Base-by-base conservation (phyloP, 2,329 filamentous ascomycete species). In the Aspergillus tamarii region DNA sequence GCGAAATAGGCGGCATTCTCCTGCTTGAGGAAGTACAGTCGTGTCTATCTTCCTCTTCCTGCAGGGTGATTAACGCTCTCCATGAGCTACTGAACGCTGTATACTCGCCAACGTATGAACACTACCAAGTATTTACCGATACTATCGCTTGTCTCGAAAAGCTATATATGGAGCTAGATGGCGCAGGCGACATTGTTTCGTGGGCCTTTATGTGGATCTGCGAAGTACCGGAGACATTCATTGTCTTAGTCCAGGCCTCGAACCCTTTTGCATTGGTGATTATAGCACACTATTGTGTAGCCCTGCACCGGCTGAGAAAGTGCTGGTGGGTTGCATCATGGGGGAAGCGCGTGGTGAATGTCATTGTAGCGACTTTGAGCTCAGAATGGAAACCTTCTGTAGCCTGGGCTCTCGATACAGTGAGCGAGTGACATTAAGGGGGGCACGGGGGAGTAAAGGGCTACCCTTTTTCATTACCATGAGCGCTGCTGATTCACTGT, bases 261-360 rank as follows among this genome's bases (percentile, higher is more conserved):
- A 39, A 63, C 3, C 66, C 69, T 4, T 46, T 72, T 46, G 64
- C 69, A 2, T 53, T 72, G 41, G 69, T 71, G 9, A n/a, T 71
- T 1, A 57, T 68, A 32, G 70, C 69, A 4, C 68, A 72, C 55
- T 72, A 69, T 46, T 71, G 68, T 28, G 69, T 66, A 0, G 66
- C 69, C 34, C 39, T 72, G 6, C 64, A 70, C 14, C 11, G 64
- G 32, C 63, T 63, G 5, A 63, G 64, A 28, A 63, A 65, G 2
- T 69, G 70, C 43, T 67, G 65, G 60, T 71, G 64, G 53, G 48
- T 72, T 9, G 62, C 62, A 10, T n/a, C 41, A 6, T 71, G 70
- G 70, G 67, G 69, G 3, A 26, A 41, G 3, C 30, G 60, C 3
- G 68, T 70, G 7, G 34, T 70, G 11, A 19, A 26, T 52, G 48